A percentile compares a stretch with the other conserved stretches of the same genome.
Conservation (phyloP, 2,329 filamentous ascomycete species). For the Pseudogymnoascus sp. region DNA sequence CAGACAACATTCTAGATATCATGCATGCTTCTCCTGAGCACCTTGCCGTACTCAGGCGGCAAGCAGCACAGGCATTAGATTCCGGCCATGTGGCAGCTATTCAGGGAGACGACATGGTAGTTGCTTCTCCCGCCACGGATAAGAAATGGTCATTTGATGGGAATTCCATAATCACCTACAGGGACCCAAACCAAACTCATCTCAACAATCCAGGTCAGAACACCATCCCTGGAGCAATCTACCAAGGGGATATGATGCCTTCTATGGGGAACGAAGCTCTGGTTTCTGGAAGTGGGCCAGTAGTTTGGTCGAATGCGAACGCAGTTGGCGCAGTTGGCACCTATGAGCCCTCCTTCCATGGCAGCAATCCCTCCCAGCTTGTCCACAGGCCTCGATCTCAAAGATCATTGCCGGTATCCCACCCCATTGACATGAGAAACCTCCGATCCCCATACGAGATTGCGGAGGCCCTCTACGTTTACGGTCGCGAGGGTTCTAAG, state of each 20-base stretch:
- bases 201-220: not conserved
- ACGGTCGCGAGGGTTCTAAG: not conserved
- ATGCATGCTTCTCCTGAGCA: not conserved
- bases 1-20: not conserved
- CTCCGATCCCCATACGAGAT: not conserved
- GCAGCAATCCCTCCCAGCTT: not conserved
- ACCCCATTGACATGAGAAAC: not conserved
- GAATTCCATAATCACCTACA: not conserved
- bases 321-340: no score
- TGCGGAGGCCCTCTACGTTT: not conserved
- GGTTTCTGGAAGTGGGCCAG: not conserved
- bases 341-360: not conserved
- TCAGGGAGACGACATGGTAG: not conserved
- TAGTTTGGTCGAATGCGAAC: not conserved
- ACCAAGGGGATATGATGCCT: not conserved
- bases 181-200: not conserved
- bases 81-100: not conserved
- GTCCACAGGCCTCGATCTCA: no score
- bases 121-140: not conserved
- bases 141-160: slow-evolving; percentile 1
- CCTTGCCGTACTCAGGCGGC: not conserved
- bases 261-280: not conserved
- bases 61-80: no score
- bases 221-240: not conserved
- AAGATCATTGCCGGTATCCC: not conserved